Evolutionary conservation across 2,329 filamentous ascomycete genomes (phyloP).

Genomic region (Pseudocercospora fuligena): DNA sequence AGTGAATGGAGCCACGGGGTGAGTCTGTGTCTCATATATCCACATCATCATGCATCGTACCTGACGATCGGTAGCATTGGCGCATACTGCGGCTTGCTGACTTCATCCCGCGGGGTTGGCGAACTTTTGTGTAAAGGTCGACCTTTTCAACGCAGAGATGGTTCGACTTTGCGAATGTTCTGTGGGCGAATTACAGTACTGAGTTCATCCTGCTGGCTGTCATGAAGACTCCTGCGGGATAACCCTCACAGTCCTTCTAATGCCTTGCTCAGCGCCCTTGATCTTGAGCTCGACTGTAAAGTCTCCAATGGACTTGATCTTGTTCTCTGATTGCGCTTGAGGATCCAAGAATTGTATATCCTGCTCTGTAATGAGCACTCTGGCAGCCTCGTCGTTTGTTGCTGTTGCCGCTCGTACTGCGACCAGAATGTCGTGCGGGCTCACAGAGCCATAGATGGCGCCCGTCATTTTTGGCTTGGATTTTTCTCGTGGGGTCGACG

Average conservation of each 20-base stretch:
- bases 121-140: background rate
- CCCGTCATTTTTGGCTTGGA: constrained; percentile 28
- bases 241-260: constrained; percentile 51
- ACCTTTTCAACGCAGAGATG: background rate
- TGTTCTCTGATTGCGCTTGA: constrained; percentile 42
- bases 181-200: background rate
- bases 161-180: background rate
- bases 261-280: constrained; percentile 50
- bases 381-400: constrained; percentile 57
- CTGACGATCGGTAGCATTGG: constrained; percentile 1
- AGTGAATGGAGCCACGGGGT: constrained; percentile 9
- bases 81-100: background rate
- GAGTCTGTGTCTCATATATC: constrained; percentile 1
- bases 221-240: constrained; percentile 40
- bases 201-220: background rate
- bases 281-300: constrained; percentile 58
- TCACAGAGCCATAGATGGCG: constrained; percentile 60
- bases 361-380: constrained; percentile 54
- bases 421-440: constrained; percentile 56
- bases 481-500: constrained; percentile 20
- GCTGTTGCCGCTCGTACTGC: constrained; percentile 56
- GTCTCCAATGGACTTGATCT: constrained; percentile 58
- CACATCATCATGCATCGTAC: constrained; percentile 7
- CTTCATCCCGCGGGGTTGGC: constrained; percentile 7
- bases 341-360: constrained; percentile 56